Percentiles rank a stretch among this genome's conserved stretches.
Evolutionary conservation across 2,329 filamentous ascomycete species (phyloP).

Genomic region (Penicillium palitans): DNA sequence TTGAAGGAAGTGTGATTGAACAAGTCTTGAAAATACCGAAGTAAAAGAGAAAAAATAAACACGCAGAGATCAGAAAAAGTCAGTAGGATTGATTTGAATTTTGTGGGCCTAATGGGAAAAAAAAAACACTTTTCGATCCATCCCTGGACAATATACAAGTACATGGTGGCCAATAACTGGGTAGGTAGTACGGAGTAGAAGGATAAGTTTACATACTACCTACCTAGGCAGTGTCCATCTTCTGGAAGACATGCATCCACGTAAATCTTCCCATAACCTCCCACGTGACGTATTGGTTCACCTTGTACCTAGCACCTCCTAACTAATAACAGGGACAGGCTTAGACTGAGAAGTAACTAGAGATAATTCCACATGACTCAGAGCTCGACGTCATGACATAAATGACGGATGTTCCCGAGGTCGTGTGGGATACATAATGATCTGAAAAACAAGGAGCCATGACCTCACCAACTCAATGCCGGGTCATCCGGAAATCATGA

Average conservation of each 20-base stretch:
- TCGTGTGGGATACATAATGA: not conserved
- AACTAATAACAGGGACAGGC: not conserved
- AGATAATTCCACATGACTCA: not conserved
- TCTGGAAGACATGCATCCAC: not conserved
- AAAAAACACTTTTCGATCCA: no score
- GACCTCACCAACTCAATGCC: constrained; percentile 4
- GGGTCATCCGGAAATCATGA: not conserved
- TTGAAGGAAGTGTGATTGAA: not conserved
- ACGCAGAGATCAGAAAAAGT: not conserved
- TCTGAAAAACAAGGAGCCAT: not conserved
- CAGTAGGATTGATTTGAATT: not conserved
- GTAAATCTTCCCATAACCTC: not conserved
- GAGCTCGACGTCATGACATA: constrained; percentile 3
- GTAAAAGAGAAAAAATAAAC: not conserved
- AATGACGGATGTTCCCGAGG: not conserved
- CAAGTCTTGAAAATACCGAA: not conserved
- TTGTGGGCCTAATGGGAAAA: no score
- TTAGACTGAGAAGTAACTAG: not conserved
- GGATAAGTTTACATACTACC: not conserved
- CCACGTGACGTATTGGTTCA: not conserved
- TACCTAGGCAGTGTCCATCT: not conserved
- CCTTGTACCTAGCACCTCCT: not conserved
- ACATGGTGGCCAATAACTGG: not conserved
- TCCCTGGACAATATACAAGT: not conserved
- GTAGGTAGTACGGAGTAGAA: no score